Base-by-base conservation (phyloP, 805 yeast genomes). In the Lachancea sp. region DNA sequence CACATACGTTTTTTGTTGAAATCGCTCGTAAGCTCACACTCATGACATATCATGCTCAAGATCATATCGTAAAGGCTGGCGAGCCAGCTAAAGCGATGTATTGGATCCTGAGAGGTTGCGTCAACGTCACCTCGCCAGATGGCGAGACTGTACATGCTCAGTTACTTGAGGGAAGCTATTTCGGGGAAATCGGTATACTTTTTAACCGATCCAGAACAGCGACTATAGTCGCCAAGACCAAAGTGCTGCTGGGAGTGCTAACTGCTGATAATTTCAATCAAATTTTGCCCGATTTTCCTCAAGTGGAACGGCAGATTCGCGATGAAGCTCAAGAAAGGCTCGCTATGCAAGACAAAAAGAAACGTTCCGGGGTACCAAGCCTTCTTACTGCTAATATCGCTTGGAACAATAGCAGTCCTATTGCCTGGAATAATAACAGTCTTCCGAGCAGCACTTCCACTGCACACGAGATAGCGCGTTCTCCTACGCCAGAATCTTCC, bases 271-370 rank as follows among this genome's bases (percentile, higher is more conserved):
- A 79, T 10, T 69, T 84, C 40, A 73, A 75, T 49, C 63, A 69
- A 10, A 83, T 84, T 1, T 65, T 84, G 19, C 77, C 80, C 1
- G 74, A 72, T 46, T 82, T 77, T 58, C 90, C 91, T 0, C 60
- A 65, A 2, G 76, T 84, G 33, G 90, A 83, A 58, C 66, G 85
- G 47, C 69, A 79, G 39, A 82, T 84, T 36, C 67, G 90, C 49
- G 87, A 84, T 59, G 91, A 84, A 56, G 90, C 88, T 2, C 89
- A 84, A 56, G 89, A 83, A 58, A 68, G 91, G 42, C 64, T 84
- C 48, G 82, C 84, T 3, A 77, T 81, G 79, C 81, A 76, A 53
- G 86, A 81, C 42, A 79, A 82, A 59, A 71, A 78, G 55, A 74
- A 72, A 49, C 65, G 72, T 46, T 67, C 70, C 41, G 73, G 73